Percentiles rank a stretch among this genome's conserved stretches.
Evolutionary conservation across 805 yeast species (phyloP).

Genomic region (Ogataea polymorpha): DNA sequence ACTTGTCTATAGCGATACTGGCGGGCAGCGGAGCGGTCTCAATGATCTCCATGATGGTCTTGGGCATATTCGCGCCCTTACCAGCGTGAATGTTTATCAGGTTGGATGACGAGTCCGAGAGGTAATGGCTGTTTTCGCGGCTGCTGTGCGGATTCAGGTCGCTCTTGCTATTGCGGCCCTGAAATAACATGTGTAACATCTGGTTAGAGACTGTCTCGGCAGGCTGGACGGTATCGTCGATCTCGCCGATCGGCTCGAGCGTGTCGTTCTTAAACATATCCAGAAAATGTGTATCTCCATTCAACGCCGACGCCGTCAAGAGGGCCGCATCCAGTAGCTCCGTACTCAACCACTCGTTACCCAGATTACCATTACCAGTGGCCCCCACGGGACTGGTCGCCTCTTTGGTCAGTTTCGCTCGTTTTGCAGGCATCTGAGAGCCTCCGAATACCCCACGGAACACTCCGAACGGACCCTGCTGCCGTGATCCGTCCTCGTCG

Average conservation of each 20-base stretch:
- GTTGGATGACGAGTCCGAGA: conserved; percentile 26
- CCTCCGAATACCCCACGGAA: conserved; percentile 45
- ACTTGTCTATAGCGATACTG: conserved; percentile 38
- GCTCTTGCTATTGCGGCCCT: conserved; percentile 35
- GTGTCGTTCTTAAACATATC: conserved; percentile 44
- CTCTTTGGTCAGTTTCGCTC: conserved; percentile 11
- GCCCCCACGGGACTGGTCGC: conserved; percentile 16
- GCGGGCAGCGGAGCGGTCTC: conserved; percentile 42
- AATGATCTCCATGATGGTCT: conserved; percentile 50
- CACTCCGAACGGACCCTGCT: conserved; percentile 80
- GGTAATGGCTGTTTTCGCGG: conserved; percentile 9
- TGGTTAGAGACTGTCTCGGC: conserved; percentile 38
- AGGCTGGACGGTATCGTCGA: conserved; percentile 8
- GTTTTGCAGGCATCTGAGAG: conserved; percentile 11
- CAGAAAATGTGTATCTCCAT: conserved; percentile 55
- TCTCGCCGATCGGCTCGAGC: conserved; percentile 13
- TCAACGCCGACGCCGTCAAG: conserved; percentile 68
- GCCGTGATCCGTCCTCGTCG: conserved; percentile 30
- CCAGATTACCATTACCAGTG: conserved; percentile 26
- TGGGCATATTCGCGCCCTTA: conserved; percentile 44
- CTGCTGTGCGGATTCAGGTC: conserved; percentile 6
- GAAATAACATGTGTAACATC: conserved; percentile 51
- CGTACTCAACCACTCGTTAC: conserved; percentile 66
- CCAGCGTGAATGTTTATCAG: conserved; percentile 32
- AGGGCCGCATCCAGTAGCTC: conserved; percentile 71